phyloP scores from a whole-genome alignment of 2,329 filamentous ascomycete genomes.

The Fusarium transvaalense region DNA sequence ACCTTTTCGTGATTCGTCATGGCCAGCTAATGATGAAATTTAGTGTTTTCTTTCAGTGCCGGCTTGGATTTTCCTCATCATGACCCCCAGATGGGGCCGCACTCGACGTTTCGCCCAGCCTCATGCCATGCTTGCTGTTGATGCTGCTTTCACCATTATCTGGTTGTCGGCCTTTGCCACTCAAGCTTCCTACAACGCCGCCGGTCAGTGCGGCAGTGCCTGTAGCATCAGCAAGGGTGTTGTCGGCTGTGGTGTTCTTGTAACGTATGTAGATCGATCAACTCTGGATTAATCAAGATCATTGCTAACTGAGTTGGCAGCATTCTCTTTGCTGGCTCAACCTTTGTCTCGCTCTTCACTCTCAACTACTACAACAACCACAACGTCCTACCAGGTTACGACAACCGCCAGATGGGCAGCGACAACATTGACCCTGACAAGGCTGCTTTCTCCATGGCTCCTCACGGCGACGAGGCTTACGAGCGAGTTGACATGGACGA shows the following conservation, averaged over 20 bases:
- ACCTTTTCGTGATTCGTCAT: not conserved
- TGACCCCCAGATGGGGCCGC: conserved; percentile 73
- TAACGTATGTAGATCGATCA: conserved; percentile 63
- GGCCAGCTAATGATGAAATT: conserved; percentile 14
- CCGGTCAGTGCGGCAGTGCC: conserved; percentile 65
- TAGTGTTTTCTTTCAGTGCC: conserved; percentile 75
- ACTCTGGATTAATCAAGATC: not conserved
- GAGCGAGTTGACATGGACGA: conserved; percentile 71
- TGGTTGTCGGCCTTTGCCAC: conserved; percentile 77
- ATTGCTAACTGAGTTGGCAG: conserved; percentile 52
- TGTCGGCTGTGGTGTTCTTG: conserved; percentile 72
- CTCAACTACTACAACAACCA: conserved; percentile 73
- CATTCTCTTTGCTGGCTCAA: conserved; percentile 66
- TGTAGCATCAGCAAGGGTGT: conserved; percentile 73
- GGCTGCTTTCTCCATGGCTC: conserved; percentile 75
- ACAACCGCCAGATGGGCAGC: conserved; percentile 59
- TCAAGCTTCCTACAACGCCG: conserved; percentile 73
- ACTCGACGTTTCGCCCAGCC: conserved; percentile 72
- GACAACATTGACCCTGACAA: conserved; percentile 75
- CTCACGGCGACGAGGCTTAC: conserved; percentile 75
- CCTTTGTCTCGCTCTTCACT: conserved; percentile 70
- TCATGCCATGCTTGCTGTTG: conserved; percentile 70
- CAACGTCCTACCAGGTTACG: conserved; percentile 72
- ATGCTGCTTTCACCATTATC: conserved; percentile 68
- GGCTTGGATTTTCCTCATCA: conserved; percentile 73